Percentiles rank a stretch among this genome's conserved stretches.
phyloP scores from a whole-genome alignment of 2,329 filamentous ascomycete species.

The Pseudogymnoascus sp. region DNA sequence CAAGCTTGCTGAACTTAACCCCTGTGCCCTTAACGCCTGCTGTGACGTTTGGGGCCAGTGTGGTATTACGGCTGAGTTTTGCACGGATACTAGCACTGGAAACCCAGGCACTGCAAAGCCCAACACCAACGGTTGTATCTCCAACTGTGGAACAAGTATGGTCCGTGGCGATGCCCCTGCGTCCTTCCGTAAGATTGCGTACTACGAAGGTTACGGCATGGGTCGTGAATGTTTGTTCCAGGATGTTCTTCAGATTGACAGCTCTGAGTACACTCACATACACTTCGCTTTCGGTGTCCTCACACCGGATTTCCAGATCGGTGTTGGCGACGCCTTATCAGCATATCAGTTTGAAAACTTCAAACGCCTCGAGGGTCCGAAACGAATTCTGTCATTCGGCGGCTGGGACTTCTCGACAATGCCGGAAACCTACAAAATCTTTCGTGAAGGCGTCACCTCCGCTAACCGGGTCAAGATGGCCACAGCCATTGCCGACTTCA shows the following conservation, averaged over 20 bases:
- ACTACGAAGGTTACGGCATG: constrained; percentile 29
- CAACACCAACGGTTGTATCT: constrained; percentile 32
- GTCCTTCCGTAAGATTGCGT: constrained; percentile 24
- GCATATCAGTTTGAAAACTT: constrained; percentile 29
- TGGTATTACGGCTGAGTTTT: constrained; percentile 31
- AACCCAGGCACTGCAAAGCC: constrained; percentile 29
- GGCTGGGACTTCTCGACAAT: constrained; percentile 38
- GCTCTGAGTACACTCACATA: constrained; percentile 24
- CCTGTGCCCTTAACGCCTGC: constrained; percentile 38
- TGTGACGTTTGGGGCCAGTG: constrained; percentile 36
- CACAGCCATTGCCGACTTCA: constrained; percentile 28
- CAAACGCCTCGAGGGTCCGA: constrained; percentile 23
- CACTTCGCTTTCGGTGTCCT: constrained; percentile 32
- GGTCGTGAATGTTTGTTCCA: constrained; percentile 26
- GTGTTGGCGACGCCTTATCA: constrained; percentile 19
- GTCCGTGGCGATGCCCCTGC: constrained; percentile 22
- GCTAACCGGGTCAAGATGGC: constrained; percentile 30
- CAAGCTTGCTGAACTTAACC: constrained; percentile 34
- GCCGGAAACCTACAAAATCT: constrained; percentile 31
- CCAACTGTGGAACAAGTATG: constrained; percentile 34
- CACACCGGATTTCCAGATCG: constrained; percentile 26
- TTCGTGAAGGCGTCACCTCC: constrained; percentile 29
- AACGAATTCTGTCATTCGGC: constrained; percentile 37
- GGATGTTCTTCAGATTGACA: constrained; percentile 20
- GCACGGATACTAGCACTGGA: constrained; percentile 26